These are phyloP conservation scores for Wickerhamiella kurtzmanii DNA, from an alignment of 805 yeast species.

Conservation along the genomic window DNA sequence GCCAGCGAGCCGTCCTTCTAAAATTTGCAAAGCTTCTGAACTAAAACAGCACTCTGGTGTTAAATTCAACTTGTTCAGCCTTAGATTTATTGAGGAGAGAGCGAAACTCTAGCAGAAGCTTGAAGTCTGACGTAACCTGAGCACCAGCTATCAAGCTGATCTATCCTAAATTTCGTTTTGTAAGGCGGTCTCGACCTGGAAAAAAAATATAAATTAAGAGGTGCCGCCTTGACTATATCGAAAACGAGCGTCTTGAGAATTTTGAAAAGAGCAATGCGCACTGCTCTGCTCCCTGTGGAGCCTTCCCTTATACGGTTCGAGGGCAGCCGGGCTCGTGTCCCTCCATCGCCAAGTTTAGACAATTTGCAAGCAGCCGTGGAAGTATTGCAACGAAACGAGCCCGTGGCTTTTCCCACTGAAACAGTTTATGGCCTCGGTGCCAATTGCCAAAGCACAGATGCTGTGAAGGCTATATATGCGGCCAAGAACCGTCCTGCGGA, in stretches of 20 bases:
- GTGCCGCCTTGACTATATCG: too few relatives aligned
- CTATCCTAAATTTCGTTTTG: too few relatives aligned
- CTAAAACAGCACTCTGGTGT: too few relatives aligned
- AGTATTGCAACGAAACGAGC: constrained; percentile 39
- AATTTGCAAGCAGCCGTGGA: constrained; percentile 48
- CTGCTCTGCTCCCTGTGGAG: constrained; percentile 42
- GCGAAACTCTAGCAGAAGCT: too few relatives aligned
- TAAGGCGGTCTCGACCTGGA: too few relatives aligned
- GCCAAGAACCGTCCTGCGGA: constrained; percentile 94
- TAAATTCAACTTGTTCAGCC: too few relatives aligned
- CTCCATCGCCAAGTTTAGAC: constrained; percentile 30
- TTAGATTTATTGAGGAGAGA: too few relatives aligned
- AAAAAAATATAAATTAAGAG: too few relatives aligned
- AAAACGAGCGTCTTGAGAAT: not conserved
- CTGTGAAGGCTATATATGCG: constrained; percentile 61
- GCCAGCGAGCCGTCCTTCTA: too few relatives aligned
- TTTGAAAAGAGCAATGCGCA: constrained; percentile 14
- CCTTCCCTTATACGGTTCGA: constrained; percentile 39
- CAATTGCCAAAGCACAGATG: constrained; percentile 56
- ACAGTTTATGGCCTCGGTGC: constrained; percentile 96
- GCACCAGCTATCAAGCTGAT: too few relatives aligned
- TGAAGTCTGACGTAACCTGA: too few relatives aligned
- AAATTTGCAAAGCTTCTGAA: too few relatives aligned
- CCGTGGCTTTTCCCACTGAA: constrained; percentile 91
- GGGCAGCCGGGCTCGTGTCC: constrained; percentile 23